phyloP scores from a whole-genome alignment of 2,329 filamentous ascomycete genomes.

The Tympanopsis confertula region DNA sequence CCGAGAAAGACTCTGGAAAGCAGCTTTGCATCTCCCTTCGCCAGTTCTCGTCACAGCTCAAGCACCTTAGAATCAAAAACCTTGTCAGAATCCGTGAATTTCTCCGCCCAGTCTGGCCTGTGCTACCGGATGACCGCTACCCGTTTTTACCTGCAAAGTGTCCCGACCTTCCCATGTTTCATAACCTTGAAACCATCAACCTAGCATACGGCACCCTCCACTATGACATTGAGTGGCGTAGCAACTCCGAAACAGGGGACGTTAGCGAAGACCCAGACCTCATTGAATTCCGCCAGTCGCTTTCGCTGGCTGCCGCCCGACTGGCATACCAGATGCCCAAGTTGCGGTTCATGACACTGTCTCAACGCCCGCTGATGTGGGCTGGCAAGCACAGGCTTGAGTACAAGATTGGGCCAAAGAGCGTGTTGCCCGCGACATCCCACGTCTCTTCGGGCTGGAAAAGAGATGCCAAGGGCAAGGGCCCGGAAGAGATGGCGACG shows the following conservation, averaged over 20 bases:
- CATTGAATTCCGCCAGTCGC: conserved; percentile 8
- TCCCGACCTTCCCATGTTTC: conserved; percentile 4
- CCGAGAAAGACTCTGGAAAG: conserved; percentile 7
- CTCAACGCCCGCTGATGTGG: conserved; percentile 11
- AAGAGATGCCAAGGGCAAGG: background rate
- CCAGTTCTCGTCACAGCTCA: conserved; percentile 5
- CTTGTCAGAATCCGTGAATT: conserved; percentile 8
- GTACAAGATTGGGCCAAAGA: conserved; percentile 5
- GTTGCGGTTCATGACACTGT: conserved; percentile 8
- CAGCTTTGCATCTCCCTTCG: conserved; percentile 6
- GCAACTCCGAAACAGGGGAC: conserved; percentile 5
- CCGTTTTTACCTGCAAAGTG: conserved; percentile 3
- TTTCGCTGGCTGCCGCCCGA: conserved; percentile 9
- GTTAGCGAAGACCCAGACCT: conserved; percentile 8
- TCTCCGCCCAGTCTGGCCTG: conserved; percentile 8
- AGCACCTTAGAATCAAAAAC: conserved; percentile 6
- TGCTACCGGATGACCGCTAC: conserved; percentile 4
- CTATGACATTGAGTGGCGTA: conserved; percentile 9
- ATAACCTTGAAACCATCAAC: conserved; percentile 6
- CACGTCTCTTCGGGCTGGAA: background rate
- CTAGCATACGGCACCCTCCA: conserved; percentile 9
- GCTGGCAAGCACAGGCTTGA: conserved; percentile 10
- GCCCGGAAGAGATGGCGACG: conserved; percentile 2
- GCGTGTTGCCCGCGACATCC: too few species aligned
- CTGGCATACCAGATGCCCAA: conserved; percentile 9